Evolutionary conservation across 2,329 filamentous ascomycete genomes (phyloP).

Genomic region (Rhynchosporium graminicola): DNA sequence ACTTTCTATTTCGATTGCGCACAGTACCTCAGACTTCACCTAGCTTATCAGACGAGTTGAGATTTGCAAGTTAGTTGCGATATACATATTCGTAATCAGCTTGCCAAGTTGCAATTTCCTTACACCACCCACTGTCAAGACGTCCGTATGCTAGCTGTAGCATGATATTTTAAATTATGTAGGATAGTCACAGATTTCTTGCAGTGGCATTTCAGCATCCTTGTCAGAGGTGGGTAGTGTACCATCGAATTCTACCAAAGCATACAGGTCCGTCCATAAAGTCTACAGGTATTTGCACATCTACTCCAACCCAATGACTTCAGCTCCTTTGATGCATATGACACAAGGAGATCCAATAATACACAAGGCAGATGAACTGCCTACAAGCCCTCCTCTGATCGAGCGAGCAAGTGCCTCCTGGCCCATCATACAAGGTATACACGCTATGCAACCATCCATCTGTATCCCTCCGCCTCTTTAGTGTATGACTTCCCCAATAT

Average conservation of each 20-base stretch:
- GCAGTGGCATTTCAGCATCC: too few species aligned
- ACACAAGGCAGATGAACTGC: constrained; percentile 20
- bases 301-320: constrained; percentile 28
- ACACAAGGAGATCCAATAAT: constrained; percentile 33
- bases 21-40: background rate
- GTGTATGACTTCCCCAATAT: constrained; percentile 53
- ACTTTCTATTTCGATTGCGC: constrained; percentile 1
- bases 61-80: background rate
- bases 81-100: too few species aligned
- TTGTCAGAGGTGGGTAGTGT: constrained; percentile 22
- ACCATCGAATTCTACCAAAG: constrained; percentile 31
- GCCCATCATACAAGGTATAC: constrained; percentile 22
- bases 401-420: constrained; percentile 9
- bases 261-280: constrained; percentile 25
- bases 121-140: too few species aligned
- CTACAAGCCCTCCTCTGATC: constrained; percentile 8
- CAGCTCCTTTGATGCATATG: constrained; percentile 27
- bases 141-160: too few species aligned
- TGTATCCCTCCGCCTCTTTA: background rate
- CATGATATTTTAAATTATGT: too few species aligned
- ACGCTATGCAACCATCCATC: background rate
- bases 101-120: too few species aligned
- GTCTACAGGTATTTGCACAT: constrained; percentile 36
- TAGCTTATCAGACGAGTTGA: background rate
- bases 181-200: too few species aligned